Conservation (phyloP, 345 rosid genomes). For the Toxicodendron radicans region DNA sequence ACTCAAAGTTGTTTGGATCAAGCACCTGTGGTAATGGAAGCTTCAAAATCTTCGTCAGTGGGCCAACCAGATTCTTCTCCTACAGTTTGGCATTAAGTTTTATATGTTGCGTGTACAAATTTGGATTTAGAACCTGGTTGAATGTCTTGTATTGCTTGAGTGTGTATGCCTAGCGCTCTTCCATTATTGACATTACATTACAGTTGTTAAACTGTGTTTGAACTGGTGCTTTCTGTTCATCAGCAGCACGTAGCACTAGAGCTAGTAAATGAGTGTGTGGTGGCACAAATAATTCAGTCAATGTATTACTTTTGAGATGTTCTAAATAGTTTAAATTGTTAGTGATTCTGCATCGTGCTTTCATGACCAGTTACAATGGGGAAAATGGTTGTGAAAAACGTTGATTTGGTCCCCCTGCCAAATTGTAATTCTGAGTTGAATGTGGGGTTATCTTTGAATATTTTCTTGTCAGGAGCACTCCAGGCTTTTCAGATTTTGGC, state of each 20-base stretch:
- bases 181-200: neutral
- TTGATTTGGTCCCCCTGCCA: too few relatives aligned
- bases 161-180: neutral
- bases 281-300: neutral
- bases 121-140: neutral
- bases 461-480: neutral
- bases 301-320: neutral
- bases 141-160: neutral
- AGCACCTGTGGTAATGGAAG: conserved; percentile 65
- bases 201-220: conserved; percentile 2
- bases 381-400: neutral
- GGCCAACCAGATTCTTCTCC: conserved; percentile 82
- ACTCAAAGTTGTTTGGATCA: conserved; percentile 91
- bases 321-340: neutral
- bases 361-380: neutral
- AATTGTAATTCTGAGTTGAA: neutral
- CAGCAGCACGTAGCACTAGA: neutral
- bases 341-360: neutral
- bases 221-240: neutral
- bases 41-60: conserved; percentile 86
- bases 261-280: neutral
- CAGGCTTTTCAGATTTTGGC: neutral
- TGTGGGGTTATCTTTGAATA: too few relatives aligned
- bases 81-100: conserved; percentile 16
- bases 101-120: conserved; percentile 5